Base-by-base conservation (phyloP, 2,329 filamentous ascomycete genomes). In the Clonostachys sp. region DNA sequence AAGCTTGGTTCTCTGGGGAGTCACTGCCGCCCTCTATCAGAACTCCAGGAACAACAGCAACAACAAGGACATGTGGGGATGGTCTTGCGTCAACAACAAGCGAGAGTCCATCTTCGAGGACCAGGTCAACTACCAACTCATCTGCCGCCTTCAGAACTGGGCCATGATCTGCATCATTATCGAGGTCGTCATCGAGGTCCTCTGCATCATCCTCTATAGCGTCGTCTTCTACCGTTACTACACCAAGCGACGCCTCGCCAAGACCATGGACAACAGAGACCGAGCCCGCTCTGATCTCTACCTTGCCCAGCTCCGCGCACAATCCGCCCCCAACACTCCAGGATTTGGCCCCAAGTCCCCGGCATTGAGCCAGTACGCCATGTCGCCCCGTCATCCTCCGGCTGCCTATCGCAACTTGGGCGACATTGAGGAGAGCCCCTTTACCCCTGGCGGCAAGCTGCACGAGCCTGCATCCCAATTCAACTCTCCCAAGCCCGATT, bases 141-240 rank as follows among this genome's bases (percentile, higher is more conserved):
- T 97, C 55, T 99, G 94, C 74, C 87, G 92, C 59, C 82, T 99
- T 60, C 72, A 96, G 51, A 94, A 95, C 72, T 99, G 94, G 94
- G 81, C 87, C 39, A 78, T 99, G 53, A 87, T 99, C 64, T 99
- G 94, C 79, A 91, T 91, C 71, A 87, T 99, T 63, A 97, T 99
- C 65, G 94, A 99, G 70, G 79, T 99, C 56, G 88, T 96, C 51
- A 80, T 99, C 58, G 94, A 97, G 64, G 81, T 89, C 55, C 86
- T 97, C 62, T 90, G 88, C 62, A 95, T 99, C 65, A 76, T 84
- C 46, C 89, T 99, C 61, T 99, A 99, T 78, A 90, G 82, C 61
- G 80, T 96, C 62, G 84, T 96, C 65, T 96, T 97, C 77, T 97
- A 95, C 78, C 88, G 94, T 58, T 95, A 95, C 79, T 96, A 91